A percentile compares a stretch with the other conserved stretches of the same genome.
Evolutionary conservation across 768 basidiomycete genomes (phyloP).

Genomic region (Xerocomus potaroensis): DNA sequence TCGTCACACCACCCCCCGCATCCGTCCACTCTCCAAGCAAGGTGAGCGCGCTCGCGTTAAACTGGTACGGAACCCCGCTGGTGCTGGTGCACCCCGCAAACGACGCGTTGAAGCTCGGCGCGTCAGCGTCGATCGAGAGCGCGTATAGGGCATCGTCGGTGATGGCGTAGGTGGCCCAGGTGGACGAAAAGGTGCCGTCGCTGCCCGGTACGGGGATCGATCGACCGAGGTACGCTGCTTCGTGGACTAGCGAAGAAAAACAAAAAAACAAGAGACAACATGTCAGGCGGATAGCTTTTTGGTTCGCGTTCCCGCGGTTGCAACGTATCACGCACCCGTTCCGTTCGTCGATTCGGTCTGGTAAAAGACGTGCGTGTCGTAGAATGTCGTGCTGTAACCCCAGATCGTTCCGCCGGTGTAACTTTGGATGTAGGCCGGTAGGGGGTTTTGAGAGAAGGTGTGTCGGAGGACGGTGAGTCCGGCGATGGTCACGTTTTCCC

Average conservation of each 20-base stretch:
- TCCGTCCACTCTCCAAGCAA: constrained; percentile 6
- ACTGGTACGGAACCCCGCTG: constrained; percentile 2
- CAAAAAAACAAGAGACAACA: too few relatives aligned
- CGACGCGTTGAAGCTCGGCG: background rate
- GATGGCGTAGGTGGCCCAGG: constrained; percentile 12
- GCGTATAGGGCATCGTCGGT: constrained; percentile 8
- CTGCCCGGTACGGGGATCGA: constrained; percentile 1
- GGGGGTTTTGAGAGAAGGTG: constrained; percentile 7
- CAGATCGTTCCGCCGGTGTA: constrained; percentile 7
- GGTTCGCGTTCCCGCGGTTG: too few relatives aligned
- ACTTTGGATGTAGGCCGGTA: constrained; percentile 3
- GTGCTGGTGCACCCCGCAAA: constrained; percentile 7
- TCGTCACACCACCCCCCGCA: constrained; percentile 11
- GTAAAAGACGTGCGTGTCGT: constrained; percentile 13
- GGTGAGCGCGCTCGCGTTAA: constrained; percentile 3
- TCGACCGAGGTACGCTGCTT: constrained; percentile 13
- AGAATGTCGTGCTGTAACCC: constrained; percentile 11
- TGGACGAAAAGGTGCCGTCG: background rate
- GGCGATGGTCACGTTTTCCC: background rate
- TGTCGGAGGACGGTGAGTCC: constrained; percentile 11
- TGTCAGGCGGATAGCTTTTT: too few relatives aligned
- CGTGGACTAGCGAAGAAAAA: constrained; percentile 11
- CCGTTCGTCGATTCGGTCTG: constrained; percentile 8
- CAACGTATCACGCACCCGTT: constrained; percentile 3
- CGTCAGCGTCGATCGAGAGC: background rate